These are phyloP conservation scores for Nakazawaea siamensis DNA, from an alignment of 805 yeast genomes.

Conservation along the genomic window DNA sequence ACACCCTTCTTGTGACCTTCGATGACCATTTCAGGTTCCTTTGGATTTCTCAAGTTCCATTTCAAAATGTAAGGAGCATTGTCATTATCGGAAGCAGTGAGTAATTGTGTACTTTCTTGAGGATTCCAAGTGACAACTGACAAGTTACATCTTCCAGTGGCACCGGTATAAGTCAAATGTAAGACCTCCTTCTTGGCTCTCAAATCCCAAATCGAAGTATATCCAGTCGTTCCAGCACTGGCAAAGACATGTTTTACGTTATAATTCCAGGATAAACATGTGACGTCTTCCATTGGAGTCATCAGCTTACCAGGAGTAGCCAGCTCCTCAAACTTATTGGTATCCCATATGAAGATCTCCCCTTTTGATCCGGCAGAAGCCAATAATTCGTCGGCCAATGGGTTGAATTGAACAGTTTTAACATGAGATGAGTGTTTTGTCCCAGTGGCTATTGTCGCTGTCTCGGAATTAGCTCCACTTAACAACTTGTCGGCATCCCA, in stretches of 20 bases:
- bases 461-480: constrained; percentile 30
- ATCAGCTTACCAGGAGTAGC: constrained; percentile 69
- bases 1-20: constrained; percentile 85
- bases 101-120: constrained; percentile 69
- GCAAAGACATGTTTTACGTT: constrained; percentile 82
- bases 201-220: constrained; percentile 90
- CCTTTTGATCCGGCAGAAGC: constrained; percentile 89
- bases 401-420: constrained; percentile 69
- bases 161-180: constrained; percentile 66
- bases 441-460: constrained; percentile 43
- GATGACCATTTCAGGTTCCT: constrained; percentile 75
- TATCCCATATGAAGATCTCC: constrained; percentile 87
- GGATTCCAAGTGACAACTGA: constrained; percentile 96
- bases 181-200: constrained; percentile 82
- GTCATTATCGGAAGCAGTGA: constrained; percentile 84
- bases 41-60: constrained; percentile 93
- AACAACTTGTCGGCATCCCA: constrained; percentile 59
- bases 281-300: constrained; percentile 74
- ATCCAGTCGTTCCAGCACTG: constrained; percentile 77
- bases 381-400: constrained; percentile 58
- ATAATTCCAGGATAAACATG: constrained; percentile 84
- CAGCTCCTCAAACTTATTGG: constrained; percentile 47
- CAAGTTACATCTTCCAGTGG: constrained; percentile 54
- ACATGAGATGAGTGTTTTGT: constrained; percentile 63
- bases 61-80: constrained; percentile 69